Evolutionary conservation across 306 rosid genomes (phyloP), one percentile per base, ranked within the genome.

Genomic region (Trichosanthes truncata): DNA sequence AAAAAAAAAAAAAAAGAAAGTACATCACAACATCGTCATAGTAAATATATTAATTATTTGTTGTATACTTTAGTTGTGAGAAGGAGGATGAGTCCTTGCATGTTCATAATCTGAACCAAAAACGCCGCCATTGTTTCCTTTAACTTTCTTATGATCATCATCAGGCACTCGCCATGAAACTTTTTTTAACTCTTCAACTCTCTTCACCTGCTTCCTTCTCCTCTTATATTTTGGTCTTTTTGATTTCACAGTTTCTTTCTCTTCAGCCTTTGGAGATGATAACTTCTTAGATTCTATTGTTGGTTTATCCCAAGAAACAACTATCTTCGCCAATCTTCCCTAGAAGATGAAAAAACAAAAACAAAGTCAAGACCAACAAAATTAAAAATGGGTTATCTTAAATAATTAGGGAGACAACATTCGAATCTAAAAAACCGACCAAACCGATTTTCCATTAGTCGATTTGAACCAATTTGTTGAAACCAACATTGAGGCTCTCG

Each of bases 41-140:
- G 4, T 55, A 20, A n/a, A 20, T 60, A 60, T 62, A 29, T 25
- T 25, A 29, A 29, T 62, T 57, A 21, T 1, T 35, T 66, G 0
- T 67, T 66, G 1, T 67, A 45, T 71, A 45, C 2, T 71, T 29
- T 73, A 73, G 60, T 73, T 73, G 41, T 46, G 59, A 46, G 78
- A 48, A 73, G 78, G 78, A 73, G 78, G 78, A 73, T 73, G 60
- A 17, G 43, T 73, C 14, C 41, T 48, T 7, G 60, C 60, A 48
- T 73, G 60, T 73, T 26, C 78, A 73, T 73, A 73, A 73, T 73
- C 78, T 73, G 60, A 73, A 73, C 8, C 9, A 7, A 73, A 73
- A 73, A 46, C 43, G 10, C 23, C 40, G 14, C 38, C 40, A 15
- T 48, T 15, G 55, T 46, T 72, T 46, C 35, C 40, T 46, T 26